A percentile compares a stretch with the other conserved stretches of the same genome.
Conservation (phyloP, 257 asterid species). For the Ilex aquifolium region DNA sequence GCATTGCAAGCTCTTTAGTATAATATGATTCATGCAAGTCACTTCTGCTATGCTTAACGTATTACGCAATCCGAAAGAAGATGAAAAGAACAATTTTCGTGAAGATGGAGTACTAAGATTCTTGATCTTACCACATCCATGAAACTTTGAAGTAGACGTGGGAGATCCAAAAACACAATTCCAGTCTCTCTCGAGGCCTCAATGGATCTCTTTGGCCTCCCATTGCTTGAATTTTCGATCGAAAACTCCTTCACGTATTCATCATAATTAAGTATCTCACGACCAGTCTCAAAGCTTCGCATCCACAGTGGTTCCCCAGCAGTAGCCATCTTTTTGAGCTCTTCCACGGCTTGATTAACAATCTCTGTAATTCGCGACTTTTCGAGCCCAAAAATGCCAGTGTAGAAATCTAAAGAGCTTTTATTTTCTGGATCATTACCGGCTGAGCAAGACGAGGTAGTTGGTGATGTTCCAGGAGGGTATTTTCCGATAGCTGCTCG, state of each 20-base stretch:
- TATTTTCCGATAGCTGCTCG: conserved; percentile 34
- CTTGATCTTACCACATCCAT: conserved; percentile 55
- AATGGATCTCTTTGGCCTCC: conserved; percentile 36
- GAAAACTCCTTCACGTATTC: conserved; percentile 53
- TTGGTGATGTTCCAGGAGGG: conserved; percentile 45
- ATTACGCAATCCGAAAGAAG: too few relatives aligned
- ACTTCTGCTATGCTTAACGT: too few relatives aligned
- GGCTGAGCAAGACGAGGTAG: conserved; percentile 41
- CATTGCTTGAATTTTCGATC: conserved; percentile 8
- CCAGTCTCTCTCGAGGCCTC: conserved; percentile 83
- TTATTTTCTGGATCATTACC: conserved; percentile 43
- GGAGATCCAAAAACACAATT: conserved; percentile 46
- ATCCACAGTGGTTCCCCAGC: conserved; percentile 70
- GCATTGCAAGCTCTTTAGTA: too few relatives aligned
- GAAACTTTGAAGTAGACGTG: conserved; percentile 62
- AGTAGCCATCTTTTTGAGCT: conserved; percentile 61
- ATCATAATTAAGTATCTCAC: conserved; percentile 83
- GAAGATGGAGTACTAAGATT: neutral
- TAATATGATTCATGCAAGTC: too few relatives aligned
- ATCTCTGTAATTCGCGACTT: conserved; percentile 41
- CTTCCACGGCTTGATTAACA: conserved; percentile 45
- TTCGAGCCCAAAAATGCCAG: conserved; percentile 36
- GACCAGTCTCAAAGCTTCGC: conserved; percentile 66
- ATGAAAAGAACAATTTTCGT: too few relatives aligned
- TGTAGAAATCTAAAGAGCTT: conserved; percentile 34